A percentile compares a stretch with the other conserved stretches of the same genome.
Conservation (phyloP, 176 grass and related monocot species). For the Otatea glauca region DNA sequence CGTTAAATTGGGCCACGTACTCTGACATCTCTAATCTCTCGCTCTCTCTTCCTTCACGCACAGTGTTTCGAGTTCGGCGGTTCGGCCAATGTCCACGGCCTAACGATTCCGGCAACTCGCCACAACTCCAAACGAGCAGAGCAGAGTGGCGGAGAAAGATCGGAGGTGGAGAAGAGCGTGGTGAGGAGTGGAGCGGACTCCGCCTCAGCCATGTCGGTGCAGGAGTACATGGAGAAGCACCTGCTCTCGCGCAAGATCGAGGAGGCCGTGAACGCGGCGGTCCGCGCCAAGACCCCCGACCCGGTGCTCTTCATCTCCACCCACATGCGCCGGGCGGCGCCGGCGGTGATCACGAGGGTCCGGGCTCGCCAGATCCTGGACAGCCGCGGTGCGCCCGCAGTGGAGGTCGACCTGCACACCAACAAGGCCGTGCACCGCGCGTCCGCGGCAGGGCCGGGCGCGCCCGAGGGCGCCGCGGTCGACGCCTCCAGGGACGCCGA, state of each 20-base stretch:
- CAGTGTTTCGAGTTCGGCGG: neutral
- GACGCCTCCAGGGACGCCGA: slow-evolving; percentile 61
- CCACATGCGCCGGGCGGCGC: slow-evolving; percentile 83
- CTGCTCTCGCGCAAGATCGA: slow-evolving; percentile 91
- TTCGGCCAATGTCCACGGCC: slow-evolving; percentile 16
- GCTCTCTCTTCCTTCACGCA: neutral
- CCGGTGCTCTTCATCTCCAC: slow-evolving; percentile 87
- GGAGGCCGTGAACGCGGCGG: slow-evolving; percentile 97
- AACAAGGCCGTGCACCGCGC: slow-evolving; percentile 95
- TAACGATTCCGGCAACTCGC: slow-evolving; percentile 19
- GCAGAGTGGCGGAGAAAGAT: neutral
- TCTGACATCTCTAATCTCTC: neutral
- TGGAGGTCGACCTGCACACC: slow-evolving; percentile 93
- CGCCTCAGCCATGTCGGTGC: slow-evolving; percentile 79
- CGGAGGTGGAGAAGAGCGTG: neutral
- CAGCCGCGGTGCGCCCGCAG: slow-evolving; percentile 70
- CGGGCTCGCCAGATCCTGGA: slow-evolving; percentile 92
- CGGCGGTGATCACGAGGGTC: slow-evolving; percentile 85
- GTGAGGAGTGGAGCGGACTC: neutral
- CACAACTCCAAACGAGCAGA: neutral
- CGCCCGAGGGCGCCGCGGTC: slow-evolving; percentile 47
- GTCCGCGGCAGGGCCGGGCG: slow-evolving; percentile 61
- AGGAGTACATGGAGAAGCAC: slow-evolving; percentile 93
- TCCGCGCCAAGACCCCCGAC: slow-evolving; percentile 77
- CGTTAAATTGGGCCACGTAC: neutral